Evolutionary conservation across 2,329 filamentous ascomycete genomes (phyloP).

Genomic region (Talaromyces sp.): DNA sequence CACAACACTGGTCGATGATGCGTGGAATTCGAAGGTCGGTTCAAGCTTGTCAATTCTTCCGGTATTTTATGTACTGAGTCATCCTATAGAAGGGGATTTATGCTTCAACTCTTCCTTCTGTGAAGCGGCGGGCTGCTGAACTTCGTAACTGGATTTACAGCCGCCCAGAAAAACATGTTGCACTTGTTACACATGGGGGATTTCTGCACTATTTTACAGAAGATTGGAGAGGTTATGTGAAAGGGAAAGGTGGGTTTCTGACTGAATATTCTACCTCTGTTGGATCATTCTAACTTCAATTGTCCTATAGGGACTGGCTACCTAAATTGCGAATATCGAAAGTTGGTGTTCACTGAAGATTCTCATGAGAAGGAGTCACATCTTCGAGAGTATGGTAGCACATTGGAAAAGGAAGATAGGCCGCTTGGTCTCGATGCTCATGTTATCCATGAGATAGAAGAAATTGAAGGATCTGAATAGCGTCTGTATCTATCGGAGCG

Average conservation of each 20-base stretch:
- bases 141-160: conserved; percentile 13
- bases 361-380: conserved; percentile 8
- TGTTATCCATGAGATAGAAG: conserved; percentile 4
- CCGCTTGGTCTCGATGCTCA: conserved; percentile 8
- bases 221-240: conserved; percentile 15
- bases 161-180: conserved; percentile 10
- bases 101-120: conserved; percentile 3
- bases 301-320: conserved; percentile 7
- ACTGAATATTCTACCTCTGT: neutral
- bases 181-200: conserved; percentile 13
- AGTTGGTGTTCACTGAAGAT: conserved; percentile 10
- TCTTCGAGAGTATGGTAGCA: conserved; percentile 9
- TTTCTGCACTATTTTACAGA: conserved; percentile 17
- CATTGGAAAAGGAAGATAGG: neutral
- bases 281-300: neutral
- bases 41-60: neutral
- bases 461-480: neutral
- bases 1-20: conserved; percentile 2
- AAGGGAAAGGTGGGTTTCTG: neutral
- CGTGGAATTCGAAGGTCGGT: conserved; percentile 16
- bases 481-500: too few species aligned
- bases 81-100: conserved; percentile 10
- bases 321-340: conserved; percentile 13
- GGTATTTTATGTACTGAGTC: neutral
- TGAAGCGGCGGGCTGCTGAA: conserved; percentile 7